Evolutionary conservation across 495 filamentous ascomycete species (phyloP).

Genomic region (Emericellopsis terricola): DNA sequence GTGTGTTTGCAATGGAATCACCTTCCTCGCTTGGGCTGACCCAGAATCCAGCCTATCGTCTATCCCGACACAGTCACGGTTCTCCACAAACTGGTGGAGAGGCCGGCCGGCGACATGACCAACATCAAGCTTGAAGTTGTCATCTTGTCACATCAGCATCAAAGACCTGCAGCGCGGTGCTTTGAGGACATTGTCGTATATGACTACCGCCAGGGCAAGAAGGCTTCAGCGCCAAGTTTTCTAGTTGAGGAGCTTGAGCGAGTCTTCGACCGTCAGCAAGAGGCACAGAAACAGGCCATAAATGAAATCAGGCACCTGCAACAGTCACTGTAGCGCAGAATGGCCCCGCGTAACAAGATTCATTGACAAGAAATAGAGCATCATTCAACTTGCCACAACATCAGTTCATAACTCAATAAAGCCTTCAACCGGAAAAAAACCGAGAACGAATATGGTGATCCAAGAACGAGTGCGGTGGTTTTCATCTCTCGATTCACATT

Average conservation of each 20-base stretch:
- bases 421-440: background rate
- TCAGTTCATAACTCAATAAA: background rate
- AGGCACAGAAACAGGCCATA: background rate
- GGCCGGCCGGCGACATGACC: slow-evolving; percentile 11
- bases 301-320: background rate
- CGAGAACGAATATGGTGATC: background rate
- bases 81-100: slow-evolving; percentile 60
- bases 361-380: too few relatives aligned
- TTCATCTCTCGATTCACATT: background rate
- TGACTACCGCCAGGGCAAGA: slow-evolving; percentile 42
- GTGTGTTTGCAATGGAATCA: slow-evolving; percentile 26
- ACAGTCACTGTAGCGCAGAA: too few relatives aligned
- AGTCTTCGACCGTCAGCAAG: slow-evolving; percentile 1
- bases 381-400: background rate
- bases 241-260: slow-evolving; percentile 1
- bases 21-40: background rate
- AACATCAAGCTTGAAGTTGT: slow-evolving; percentile 33
- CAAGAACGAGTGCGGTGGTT: background rate
- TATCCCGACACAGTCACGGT: slow-evolving; percentile 78
- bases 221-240: background rate
- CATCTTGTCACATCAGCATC: slow-evolving; percentile 64
- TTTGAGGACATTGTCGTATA: slow-evolving; percentile 74
- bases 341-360: too few relatives aligned
- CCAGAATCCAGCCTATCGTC: slow-evolving; percentile 53
- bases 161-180: slow-evolving; percentile 60